Evolutionary conservation across 495 filamentous ascomycete genomes (phyloP).

Genomic region (Aspergillus ostianus): DNA sequence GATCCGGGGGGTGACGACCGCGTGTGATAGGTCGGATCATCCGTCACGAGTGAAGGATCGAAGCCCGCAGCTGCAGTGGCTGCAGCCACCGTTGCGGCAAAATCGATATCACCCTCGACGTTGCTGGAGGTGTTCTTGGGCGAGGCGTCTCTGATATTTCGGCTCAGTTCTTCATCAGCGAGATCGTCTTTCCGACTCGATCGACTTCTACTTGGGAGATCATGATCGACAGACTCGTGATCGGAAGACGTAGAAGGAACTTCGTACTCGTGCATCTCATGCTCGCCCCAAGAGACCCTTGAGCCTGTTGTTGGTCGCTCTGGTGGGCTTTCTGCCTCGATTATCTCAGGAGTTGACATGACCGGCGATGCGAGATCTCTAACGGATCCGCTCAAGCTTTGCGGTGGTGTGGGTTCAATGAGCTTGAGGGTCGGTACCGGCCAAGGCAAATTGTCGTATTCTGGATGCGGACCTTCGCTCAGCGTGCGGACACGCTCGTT

Average conservation of each 20-base stretch:
- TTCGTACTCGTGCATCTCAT: conserved; percentile 59
- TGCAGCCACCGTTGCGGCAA: conserved; percentile 68
- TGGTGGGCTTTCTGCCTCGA: conserved; percentile 21
- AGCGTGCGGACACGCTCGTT: conserved; percentile 12
- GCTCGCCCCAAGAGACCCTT: conserved; percentile 61
- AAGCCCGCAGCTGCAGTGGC: conserved; percentile 66
- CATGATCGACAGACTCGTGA: conserved; percentile 33
- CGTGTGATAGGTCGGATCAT: conserved; percentile 60
- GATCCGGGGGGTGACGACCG: conserved; percentile 65
- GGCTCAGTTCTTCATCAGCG: not conserved
- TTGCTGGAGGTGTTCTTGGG: conserved; percentile 18
- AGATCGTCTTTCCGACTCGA: conserved; percentile 14
- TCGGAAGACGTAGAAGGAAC: conserved; percentile 54
- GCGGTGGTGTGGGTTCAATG: conserved; percentile 52
- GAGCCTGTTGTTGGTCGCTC: conserved; percentile 40
- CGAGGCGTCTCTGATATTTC: not conserved
- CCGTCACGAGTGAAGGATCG: conserved; percentile 66
- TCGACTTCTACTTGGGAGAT: conserved; percentile 20
- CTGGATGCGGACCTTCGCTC: conserved; percentile 29
- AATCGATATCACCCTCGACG: conserved; percentile 58
- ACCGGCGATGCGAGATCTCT: conserved; percentile 32
- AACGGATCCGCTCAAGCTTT: conserved; percentile 42
- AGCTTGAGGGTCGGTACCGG: conserved; percentile 46
- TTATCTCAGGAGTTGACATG: conserved; percentile 18
- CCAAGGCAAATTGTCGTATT: conserved; percentile 43